Percentiles rank a stretch among this genome's conserved stretches.
Conservation (phyloP, 1,284 basidiomycete genomes). For the Trichosporon coremiiforme region DNA sequence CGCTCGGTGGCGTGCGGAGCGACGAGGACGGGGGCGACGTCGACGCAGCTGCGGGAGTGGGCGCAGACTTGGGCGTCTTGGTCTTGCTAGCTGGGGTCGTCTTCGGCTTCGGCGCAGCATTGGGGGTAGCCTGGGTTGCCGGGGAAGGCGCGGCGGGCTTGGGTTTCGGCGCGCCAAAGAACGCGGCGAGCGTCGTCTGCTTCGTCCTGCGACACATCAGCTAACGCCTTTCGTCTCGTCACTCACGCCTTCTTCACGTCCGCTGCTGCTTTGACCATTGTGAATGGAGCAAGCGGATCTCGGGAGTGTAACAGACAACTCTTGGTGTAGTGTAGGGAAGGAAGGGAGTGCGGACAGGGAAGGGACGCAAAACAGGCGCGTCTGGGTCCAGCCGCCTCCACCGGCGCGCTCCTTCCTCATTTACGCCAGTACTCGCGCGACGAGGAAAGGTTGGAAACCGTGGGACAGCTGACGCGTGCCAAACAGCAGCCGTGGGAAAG, state of each 20-base stretch:
- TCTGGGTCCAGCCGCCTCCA: slow-evolving; percentile 14
- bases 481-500: background rate
- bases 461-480: slow-evolving; percentile 1
- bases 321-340: background rate
- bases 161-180: slow-evolving; percentile 54
- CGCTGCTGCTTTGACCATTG: slow-evolving; percentile 18
- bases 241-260: slow-evolving; percentile 16
- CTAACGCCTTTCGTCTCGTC: background rate
- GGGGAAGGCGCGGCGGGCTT: slow-evolving; percentile 32
- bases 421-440: too few species aligned
- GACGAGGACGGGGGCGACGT: slow-evolving; percentile 32
- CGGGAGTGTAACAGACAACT: background rate
- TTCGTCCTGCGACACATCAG: slow-evolving; percentile 37
- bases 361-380: slow-evolving; percentile 18
- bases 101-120: background rate
- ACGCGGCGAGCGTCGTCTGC: slow-evolving; percentile 56
- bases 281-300: background rate
- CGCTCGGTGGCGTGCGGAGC: slow-evolving; percentile 41
- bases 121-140: slow-evolving; percentile 11
- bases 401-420: slow-evolving; percentile 7
- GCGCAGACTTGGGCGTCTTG: slow-evolving; percentile 21
- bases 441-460: background rate
- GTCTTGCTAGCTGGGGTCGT: slow-evolving; percentile 4
- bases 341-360: background rate
- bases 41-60: slow-evolving; percentile 20